Base-by-base conservation (phyloP, 2,329 filamentous ascomycete genomes). In the Helicocarpus griseus region DNA sequence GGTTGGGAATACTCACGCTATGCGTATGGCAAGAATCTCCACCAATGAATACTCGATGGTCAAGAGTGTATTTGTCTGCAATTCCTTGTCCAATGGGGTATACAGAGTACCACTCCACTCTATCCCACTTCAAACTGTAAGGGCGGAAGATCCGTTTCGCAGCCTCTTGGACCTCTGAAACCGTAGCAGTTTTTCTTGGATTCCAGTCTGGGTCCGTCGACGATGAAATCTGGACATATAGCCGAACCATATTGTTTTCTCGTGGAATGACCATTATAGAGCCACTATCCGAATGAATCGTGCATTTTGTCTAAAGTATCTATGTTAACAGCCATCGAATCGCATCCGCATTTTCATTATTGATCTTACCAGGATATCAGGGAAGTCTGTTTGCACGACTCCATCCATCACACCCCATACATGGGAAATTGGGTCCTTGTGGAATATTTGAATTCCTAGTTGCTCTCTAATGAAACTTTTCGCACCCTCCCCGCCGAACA, bases 191-290 rank as follows among this genome's bases (percentile, higher is more conserved):
- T 67, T 81, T 82, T 56, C 79, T 73, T 4, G 80, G 80, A 60
- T 81, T 70, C 73, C 76, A 82, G 63, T 83, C 79, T 47, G 73
- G 66, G 58, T 83, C 80, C 45, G 75, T 78, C 1, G 80, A 82
- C 7, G 78, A 81, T 35, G 79, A 80, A 53, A 83, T 79, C 64
- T 83, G 80, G 41, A 75, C 72, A 53, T 75, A 75, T 22, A 75
- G 61, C 39, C 72, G 69, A 45, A 74, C 72, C 71, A 75, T 73
- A 58, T 74, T 73, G 58, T 73, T 68, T 58, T 87, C 85, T 33
- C 84, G 76, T 1, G 86, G 86, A 52, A 91, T 89, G 4, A 89
- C 83, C 81, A 90, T 87, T 61, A 90, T 83, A n/a, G 85, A 89
- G 2, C 86, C 86, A 53, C 83, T 74, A 48, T 80, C 76, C 5